These are phyloP conservation scores for Penicillium sp. DNA, from an alignment of 2,329 filamentous ascomycete genomes.

Conservation along the genomic window DNA sequence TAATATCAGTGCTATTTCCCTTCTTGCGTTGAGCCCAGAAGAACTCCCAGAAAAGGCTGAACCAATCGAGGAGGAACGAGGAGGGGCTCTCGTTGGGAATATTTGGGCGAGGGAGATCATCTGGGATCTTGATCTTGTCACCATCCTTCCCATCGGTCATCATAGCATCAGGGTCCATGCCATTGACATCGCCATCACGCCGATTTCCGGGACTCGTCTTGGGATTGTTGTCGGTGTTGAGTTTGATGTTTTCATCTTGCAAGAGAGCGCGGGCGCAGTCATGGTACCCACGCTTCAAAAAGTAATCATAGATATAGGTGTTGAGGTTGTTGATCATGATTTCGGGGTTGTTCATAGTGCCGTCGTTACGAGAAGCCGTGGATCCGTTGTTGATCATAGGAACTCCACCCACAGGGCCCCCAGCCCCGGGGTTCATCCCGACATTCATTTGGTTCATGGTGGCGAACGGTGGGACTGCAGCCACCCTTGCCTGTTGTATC, in stretches of 20 bases:
- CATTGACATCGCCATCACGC: slow-evolving; percentile 69
- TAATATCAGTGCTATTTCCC: slow-evolving; percentile 62
- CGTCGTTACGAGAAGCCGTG: slow-evolving; percentile 45
- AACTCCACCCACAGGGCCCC: slow-evolving; percentile 58
- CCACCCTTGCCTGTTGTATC: slow-evolving; percentile 37
- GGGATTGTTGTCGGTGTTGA: slow-evolving; percentile 57
- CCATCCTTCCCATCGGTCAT: slow-evolving; percentile 82
- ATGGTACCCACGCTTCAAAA: slow-evolving; percentile 79
- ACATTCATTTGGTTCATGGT: slow-evolving; percentile 60
- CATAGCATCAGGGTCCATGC: slow-evolving; percentile 71
- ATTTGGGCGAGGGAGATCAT: slow-evolving; percentile 68
- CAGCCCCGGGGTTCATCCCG: slow-evolving; percentile 56
- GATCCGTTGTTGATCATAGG: slow-evolving; percentile 56
- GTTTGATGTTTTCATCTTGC: slow-evolving; percentile 58
- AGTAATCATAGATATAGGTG: slow-evolving; percentile 71
- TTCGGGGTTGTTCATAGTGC: slow-evolving; percentile 41
- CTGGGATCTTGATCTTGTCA: slow-evolving; percentile 69
- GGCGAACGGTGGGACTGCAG: slow-evolving; percentile 34
- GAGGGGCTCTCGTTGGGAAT: slow-evolving; percentile 62
- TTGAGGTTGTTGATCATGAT: slow-evolving; percentile 52
- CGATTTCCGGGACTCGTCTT: slow-evolving; percentile 70
- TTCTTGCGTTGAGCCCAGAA: slow-evolving; percentile 77
- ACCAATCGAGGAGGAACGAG: slow-evolving; percentile 96
- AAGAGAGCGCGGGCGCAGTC: slow-evolving; percentile 77
- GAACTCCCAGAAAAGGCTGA: slow-evolving; percentile 95